A percentile compares a stretch with the other conserved stretches of the same genome.
Conservation (phyloP, 2,329 filamentous ascomycete genomes). For the Botrytis pseudocinerea region DNA sequence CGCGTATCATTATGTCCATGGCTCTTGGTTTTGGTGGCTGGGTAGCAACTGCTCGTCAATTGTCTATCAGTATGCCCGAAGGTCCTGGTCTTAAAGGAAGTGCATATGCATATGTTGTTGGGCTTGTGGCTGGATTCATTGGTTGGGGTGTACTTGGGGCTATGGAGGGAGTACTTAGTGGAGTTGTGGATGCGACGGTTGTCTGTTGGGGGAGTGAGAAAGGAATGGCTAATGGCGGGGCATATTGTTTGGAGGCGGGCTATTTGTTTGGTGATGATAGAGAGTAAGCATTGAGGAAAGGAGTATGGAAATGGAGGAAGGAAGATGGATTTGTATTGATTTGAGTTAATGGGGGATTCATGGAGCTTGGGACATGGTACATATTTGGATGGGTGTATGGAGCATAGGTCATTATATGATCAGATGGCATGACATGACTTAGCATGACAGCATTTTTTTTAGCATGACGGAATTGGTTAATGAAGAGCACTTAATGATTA, state of each 20-base stretch:
- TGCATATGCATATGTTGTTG: slow-evolving; percentile 92
- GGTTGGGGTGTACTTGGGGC: slow-evolving; percentile 91
- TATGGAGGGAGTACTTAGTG: slow-evolving; percentile 84
- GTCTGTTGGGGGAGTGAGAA: slow-evolving; percentile 95
- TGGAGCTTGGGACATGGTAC: background rate
- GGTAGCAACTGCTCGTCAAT: slow-evolving; percentile 84
- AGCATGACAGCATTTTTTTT: background rate
- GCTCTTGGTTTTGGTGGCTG: slow-evolving; percentile 93
- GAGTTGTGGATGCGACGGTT: slow-evolving; percentile 83
- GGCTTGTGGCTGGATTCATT: slow-evolving; percentile 87
- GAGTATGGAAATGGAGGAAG: slow-evolving; percentile 45
- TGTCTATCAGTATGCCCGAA: slow-evolving; percentile 61
- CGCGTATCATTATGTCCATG: slow-evolving; percentile 86
- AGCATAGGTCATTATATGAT: background rate
- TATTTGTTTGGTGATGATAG: slow-evolving; percentile 76
- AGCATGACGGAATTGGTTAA: slow-evolving; percentile 2
- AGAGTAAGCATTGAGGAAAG: slow-evolving; percentile 51
- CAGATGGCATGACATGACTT: background rate
- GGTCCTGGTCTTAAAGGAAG: slow-evolving; percentile 65
- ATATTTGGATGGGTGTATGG: background rate
- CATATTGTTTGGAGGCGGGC: slow-evolving; percentile 90
- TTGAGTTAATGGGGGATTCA: background rate
- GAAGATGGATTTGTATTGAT: slow-evolving; percentile 21
- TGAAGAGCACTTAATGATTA: background rate
- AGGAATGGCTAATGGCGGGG: slow-evolving; percentile 65